Conservation (phyloP, 2,329 filamentous ascomycete species). For the Neopestalotiopsis rosae region DNA sequence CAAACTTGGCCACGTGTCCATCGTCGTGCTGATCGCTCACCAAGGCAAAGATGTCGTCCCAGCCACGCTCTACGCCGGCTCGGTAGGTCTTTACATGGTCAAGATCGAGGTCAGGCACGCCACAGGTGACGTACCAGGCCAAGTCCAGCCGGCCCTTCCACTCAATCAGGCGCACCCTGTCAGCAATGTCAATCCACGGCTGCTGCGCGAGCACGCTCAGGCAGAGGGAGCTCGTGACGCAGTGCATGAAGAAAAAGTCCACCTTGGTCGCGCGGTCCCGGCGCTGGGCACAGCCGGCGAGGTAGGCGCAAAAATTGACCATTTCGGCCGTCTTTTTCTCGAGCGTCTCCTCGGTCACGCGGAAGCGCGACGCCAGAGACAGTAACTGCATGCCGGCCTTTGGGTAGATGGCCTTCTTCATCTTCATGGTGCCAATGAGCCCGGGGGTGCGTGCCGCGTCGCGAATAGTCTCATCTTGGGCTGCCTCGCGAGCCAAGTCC, state of each 20-base stretch:
- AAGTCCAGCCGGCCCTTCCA: slow-evolving; percentile 70
- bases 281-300: slow-evolving; percentile 47
- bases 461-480: slow-evolving; percentile 55
- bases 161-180: slow-evolving; percentile 65
- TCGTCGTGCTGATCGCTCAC: slow-evolving; percentile 37
- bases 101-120: slow-evolving; percentile 44
- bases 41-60: slow-evolving; percentile 32
- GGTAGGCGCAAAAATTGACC: slow-evolving; percentile 29
- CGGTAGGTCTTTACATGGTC: slow-evolving; percentile 27
- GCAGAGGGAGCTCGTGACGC: slow-evolving; percentile 39
- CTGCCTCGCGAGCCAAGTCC: slow-evolving; percentile 25
- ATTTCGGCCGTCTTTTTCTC: slow-evolving; percentile 33
- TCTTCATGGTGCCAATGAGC: slow-evolving; percentile 39
- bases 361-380: slow-evolving; percentile 57
- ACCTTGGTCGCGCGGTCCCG: slow-evolving; percentile 59
- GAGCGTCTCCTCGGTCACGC: slow-evolving; percentile 41
- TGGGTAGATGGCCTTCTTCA: slow-evolving; percentile 66
- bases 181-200: slow-evolving; percentile 36
- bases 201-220: slow-evolving; percentile 35
- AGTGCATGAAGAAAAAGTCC: slow-evolving; percentile 66
- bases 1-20: slow-evolving; percentile 41
- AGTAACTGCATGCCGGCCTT: slow-evolving; percentile 62
- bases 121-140: slow-evolving; percentile 65
- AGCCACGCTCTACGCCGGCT: slow-evolving; percentile 27
- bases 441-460: slow-evolving; percentile 45